A percentile compares a stretch with the other conserved stretches of the same genome.
Conservation (phyloP, 345 rosid genomes). For the Rhodamnia rubescens region DNA sequence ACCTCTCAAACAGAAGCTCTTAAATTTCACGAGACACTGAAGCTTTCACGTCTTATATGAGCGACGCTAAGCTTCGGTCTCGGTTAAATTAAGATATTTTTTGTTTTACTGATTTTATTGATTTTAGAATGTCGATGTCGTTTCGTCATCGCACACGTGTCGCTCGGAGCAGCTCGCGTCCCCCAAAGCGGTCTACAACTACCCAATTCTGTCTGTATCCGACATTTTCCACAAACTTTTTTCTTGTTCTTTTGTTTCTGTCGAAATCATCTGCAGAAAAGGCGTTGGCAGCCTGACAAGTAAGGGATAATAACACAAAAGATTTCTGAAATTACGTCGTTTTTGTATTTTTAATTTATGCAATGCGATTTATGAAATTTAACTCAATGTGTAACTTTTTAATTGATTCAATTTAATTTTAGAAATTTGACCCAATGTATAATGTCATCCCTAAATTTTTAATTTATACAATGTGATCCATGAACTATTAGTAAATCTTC, state of each 20-base stretch:
- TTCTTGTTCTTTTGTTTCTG: neutral
- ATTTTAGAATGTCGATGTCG: neutral
- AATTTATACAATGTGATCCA: too few relatives aligned
- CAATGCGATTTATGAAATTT: too few relatives aligned
- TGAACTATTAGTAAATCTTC: too few relatives aligned
- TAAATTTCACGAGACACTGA: neutral
- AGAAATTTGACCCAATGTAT: too few relatives aligned
- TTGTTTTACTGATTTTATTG: neutral
- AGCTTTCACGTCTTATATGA: neutral
- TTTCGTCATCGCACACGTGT: neutral
- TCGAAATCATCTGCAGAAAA: neutral
- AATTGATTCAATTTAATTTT: too few relatives aligned
- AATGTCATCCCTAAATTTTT: too few relatives aligned
- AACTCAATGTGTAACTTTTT: too few relatives aligned
- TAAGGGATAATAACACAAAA: too few relatives aligned
- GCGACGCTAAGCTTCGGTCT: neutral
- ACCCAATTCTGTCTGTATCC: neutral
- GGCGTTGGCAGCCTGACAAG: neutral
- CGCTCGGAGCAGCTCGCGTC: neutral
- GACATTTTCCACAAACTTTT: neutral
- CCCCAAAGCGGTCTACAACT: neutral
- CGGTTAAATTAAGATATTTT: neutral
- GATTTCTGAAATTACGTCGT: too few relatives aligned
- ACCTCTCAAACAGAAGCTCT: neutral
- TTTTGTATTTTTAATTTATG: too few relatives aligned